A percentile compares a stretch with the other conserved stretches of the same genome.
Conservation (phyloP, 148 eudicot species). For the Cornus kousa region DNA sequence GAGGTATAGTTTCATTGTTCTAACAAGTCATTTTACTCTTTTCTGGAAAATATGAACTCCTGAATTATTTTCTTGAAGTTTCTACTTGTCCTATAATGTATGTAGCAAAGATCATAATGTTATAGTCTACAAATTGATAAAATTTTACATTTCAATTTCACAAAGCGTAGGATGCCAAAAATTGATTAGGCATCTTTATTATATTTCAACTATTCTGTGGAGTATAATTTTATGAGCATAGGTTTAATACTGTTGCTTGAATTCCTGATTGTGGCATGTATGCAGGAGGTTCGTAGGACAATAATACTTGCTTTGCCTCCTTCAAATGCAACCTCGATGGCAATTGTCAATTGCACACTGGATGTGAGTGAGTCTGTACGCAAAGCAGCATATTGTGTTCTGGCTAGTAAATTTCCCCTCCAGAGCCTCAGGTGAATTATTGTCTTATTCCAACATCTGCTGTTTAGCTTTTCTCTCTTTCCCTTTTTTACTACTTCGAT, state of each 20-base stretch:
- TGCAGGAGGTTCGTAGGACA: conserved; percentile 91
- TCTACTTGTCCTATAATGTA: neutral
- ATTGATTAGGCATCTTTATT: neutral
- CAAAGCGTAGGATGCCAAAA: neutral
- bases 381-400: conserved; percentile 80
- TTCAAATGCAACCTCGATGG: conserved; percentile 63
- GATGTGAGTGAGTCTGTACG: conserved; percentile 94
- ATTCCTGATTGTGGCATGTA: conserved; percentile 15
- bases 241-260: neutral
- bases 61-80: neutral
- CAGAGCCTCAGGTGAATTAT: conserved; percentile 81
- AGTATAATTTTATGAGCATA: neutral
- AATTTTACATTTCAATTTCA: neutral
- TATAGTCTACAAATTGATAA: too few species aligned
- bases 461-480: neutral
- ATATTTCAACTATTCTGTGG: neutral
- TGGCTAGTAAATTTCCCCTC: conserved; percentile 89
- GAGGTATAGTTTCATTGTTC: neutral
- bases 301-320: conserved; percentile 81
- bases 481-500: neutral
- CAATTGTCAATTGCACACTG: conserved; percentile 72
- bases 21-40: neutral
- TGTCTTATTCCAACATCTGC: neutral
- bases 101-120: neutral
- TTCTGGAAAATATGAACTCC: neutral